Evolutionary conservation across 306 rosid genomes (phyloP), one percentile per base, ranked within the genome.

Genomic region (Vachellia pachyceras): DNA sequence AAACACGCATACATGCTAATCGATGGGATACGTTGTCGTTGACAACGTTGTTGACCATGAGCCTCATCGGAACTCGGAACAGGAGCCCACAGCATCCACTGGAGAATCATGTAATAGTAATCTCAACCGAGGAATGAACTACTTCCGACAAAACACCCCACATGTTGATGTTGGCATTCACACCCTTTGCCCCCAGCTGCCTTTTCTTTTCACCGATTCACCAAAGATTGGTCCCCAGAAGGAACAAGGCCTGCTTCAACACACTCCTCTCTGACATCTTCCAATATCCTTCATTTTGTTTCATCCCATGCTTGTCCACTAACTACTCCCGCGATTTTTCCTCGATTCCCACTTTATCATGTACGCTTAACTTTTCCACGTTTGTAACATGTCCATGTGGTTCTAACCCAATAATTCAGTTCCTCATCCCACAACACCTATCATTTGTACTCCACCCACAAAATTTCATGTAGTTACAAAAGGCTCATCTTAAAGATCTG

Each of bases 391-490:
- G 73, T 76, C 76, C 83, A 75, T 67, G 54, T 79, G 68, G 50
- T 35, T 39, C 69, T 7, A 77, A 79, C 75, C 61, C 82, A 87
- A 87, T 85, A 82, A 85, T 90, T 65, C 39, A 39, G 81, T 86
- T 72, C 83, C 84, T 86, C 80, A 71, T 58, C 60, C 86, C 66
- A 74, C 78, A 70, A 42, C 47, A 71, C 63, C 79, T 42, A 22
- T 71, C 87, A 79, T 78, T 52, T 78, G 75, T 45, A 45, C 18
- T 75, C 63, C 67, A 76, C 79, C 85, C 72, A 58, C 35, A 70
- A 37, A 42, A 65, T 52, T 66, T 77, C 69, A 23, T 41, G 58
- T 11, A 39, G 25, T 67, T 13, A 6, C 18, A 33, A 60, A 45
- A 61, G 52, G 82, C 68, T 72, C 72, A 50, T 77, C 40, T 45